Conservation (phyloP, 768 basidiomycete genomes). For the Auriculariales sp. region DNA sequence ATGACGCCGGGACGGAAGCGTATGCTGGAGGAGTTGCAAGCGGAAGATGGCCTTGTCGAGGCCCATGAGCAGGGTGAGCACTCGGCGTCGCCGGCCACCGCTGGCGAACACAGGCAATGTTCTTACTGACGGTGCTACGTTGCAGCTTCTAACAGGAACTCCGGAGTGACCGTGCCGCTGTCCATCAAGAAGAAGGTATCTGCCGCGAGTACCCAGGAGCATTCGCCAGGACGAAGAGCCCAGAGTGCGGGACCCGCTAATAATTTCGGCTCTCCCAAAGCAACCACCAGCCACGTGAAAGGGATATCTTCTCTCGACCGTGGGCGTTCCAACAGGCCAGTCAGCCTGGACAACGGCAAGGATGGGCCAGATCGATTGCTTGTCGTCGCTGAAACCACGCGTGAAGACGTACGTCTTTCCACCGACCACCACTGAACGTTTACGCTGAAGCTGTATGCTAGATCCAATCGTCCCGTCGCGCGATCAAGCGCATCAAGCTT, state of each 20-base stretch:
- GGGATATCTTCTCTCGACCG: background rate
- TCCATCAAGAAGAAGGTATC: conserved; percentile 79
- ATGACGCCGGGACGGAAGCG: background rate
- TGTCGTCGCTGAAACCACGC: conserved; percentile 35
- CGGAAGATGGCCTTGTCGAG: background rate
- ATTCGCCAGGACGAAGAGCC: background rate
- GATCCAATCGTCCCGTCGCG: conserved; percentile 58
- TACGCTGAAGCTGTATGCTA: conserved; percentile 16
- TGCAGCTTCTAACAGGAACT: conserved; percentile 12
- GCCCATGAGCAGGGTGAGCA: background rate
- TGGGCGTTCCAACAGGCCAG: background rate
- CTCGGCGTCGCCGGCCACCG: background rate
- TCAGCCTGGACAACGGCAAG: conserved; percentile 7
- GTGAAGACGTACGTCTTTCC: conserved; percentile 43
- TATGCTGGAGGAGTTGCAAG: too few species aligned
- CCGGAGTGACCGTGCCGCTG: conserved; percentile 51
- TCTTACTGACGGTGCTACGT: background rate
- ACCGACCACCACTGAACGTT: background rate
- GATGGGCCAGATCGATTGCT: conserved; percentile 33
- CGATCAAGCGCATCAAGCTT: conserved; percentile 60
- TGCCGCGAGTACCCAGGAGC: conserved; percentile 11
- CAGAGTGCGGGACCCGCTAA: background rate
- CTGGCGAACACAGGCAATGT: background rate
- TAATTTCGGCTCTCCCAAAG: background rate
- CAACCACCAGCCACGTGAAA: background rate